Conservation (phyloP, 345 rosid species). For the Eucalyptus leucophloia region DNA sequence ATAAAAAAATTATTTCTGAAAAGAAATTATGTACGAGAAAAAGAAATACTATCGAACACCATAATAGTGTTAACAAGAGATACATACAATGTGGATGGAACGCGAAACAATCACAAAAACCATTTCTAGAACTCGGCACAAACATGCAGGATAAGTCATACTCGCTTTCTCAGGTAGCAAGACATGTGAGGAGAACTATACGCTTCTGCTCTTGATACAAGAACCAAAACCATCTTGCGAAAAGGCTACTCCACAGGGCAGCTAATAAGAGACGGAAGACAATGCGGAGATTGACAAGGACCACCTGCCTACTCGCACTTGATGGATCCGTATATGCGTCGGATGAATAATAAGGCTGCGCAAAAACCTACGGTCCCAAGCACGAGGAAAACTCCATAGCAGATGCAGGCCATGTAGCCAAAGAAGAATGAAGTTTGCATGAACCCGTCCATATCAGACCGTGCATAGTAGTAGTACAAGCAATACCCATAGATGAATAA, state of each 20-base stretch:
- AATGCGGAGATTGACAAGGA: background rate
- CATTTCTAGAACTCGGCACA: too few relatives aligned
- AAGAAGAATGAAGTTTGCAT: constrained; percentile 1
- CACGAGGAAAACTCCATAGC: constrained; percentile 2
- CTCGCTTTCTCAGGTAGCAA: background rate
- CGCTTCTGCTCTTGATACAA: background rate
- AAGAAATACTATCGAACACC: too few relatives aligned
- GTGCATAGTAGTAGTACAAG: background rate
- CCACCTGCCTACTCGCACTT: background rate
- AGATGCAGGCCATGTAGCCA: constrained; percentile 3
- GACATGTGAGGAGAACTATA: background rate
- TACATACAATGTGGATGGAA: background rate
- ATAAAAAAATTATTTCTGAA: too few relatives aligned
- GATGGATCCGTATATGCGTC: background rate
- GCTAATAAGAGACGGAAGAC: background rate
- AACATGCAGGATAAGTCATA: too few relatives aligned
- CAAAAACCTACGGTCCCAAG: background rate
- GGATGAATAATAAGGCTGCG: background rate
- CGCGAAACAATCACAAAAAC: background rate
- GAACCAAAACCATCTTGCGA: background rate
- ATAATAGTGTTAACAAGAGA: background rate
- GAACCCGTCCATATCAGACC: background rate
- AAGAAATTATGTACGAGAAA: too few relatives aligned
- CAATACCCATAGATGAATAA: background rate
- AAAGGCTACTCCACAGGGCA: too few relatives aligned